phyloP scores from a whole-genome alignment of 2,329 filamentous ascomycete species.

The Exophiala dermatitidis region DNA sequence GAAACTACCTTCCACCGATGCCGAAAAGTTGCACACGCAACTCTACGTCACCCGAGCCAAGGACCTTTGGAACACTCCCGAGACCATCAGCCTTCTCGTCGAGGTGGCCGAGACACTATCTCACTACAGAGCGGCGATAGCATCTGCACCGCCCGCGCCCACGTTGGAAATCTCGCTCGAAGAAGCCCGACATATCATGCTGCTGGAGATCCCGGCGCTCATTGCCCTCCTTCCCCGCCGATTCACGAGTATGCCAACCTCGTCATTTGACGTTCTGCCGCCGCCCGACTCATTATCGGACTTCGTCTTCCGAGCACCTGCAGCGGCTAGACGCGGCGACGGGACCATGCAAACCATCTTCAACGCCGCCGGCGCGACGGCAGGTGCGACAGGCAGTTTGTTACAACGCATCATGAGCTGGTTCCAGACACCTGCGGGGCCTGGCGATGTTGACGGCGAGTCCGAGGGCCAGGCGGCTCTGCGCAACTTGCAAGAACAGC shows the following conservation, averaged over 20 bases:
- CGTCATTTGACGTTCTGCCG: constrained; percentile 75
- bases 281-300: constrained; percentile 42
- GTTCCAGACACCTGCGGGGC: constrained; percentile 19
- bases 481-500: constrained; percentile 17
- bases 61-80: constrained; percentile 77
- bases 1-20: constrained; percentile 56
- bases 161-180: constrained; percentile 46
- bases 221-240: constrained; percentile 61
- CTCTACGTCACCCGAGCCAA: constrained; percentile 71
- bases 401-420: constrained; percentile 23
- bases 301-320: constrained; percentile 23
- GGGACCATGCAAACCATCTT: constrained; percentile 20
- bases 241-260: constrained; percentile 59
- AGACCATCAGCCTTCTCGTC: constrained; percentile 60
- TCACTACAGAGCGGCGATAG: constrained; percentile 37
- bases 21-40: constrained; percentile 63
- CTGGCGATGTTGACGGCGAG: constrained; percentile 7
- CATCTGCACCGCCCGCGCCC: constrained; percentile 35
- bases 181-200: constrained; percentile 67
- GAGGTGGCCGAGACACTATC: constrained; percentile 56
- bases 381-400: constrained; percentile 13
- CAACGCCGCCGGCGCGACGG: constrained; percentile 18
- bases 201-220: constrained; percentile 66
- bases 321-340: constrained; percentile 1
- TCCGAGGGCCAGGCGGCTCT: constrained; percentile 24